Percentiles rank a stretch among this genome's conserved stretches.
Conservation (phyloP, 768 basidiomycete species). For the Leccinum disarticulatum region DNA sequence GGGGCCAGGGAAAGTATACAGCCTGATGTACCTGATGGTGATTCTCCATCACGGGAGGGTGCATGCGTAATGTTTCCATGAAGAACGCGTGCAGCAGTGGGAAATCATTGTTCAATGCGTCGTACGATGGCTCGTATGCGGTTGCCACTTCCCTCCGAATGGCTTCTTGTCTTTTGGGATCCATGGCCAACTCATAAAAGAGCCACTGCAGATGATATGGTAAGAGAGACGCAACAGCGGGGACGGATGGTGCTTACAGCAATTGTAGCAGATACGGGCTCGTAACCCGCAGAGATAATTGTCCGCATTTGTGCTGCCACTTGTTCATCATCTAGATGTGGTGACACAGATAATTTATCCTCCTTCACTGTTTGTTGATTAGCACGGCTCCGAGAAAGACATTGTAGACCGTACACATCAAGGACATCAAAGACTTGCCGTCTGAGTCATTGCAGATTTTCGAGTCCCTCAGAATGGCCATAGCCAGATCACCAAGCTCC, state of each 20-base stretch:
- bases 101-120: slow-evolving; percentile 46
- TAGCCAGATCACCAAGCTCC: slow-evolving; percentile 54
- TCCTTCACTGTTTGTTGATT: slow-evolving; percentile 36
- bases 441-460: slow-evolving; percentile 44
- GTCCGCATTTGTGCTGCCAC: slow-evolving; percentile 62
- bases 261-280: slow-evolving; percentile 38
- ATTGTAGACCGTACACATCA: slow-evolving; percentile 44
- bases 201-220: slow-evolving; percentile 49
- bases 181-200: slow-evolving; percentile 57
- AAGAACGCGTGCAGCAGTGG: slow-evolving; percentile 61
- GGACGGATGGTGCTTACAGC: slow-evolving; percentile 23
- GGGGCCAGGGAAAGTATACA: not conserved
- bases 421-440: slow-evolving; percentile 50
- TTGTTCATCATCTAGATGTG: slow-evolving; percentile 46
- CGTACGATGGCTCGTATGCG: slow-evolving; percentile 49
- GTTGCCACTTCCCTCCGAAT: slow-evolving; percentile 55
- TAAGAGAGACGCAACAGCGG: slow-evolving; percentile 2
- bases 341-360: slow-evolving; percentile 41
- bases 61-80: slow-evolving; percentile 60
- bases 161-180: slow-evolving; percentile 50
- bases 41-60: slow-evolving; percentile 63
- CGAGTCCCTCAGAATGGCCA: slow-evolving; percentile 54
- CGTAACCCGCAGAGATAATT: slow-evolving; percentile 56
- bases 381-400: not conserved
- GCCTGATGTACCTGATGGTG: slow-evolving; percentile 51